Percentiles rank a stretch among this genome's conserved stretches.
Conservation (phyloP, 108 stramenopile species). For the Seminavis robusta region DNA sequence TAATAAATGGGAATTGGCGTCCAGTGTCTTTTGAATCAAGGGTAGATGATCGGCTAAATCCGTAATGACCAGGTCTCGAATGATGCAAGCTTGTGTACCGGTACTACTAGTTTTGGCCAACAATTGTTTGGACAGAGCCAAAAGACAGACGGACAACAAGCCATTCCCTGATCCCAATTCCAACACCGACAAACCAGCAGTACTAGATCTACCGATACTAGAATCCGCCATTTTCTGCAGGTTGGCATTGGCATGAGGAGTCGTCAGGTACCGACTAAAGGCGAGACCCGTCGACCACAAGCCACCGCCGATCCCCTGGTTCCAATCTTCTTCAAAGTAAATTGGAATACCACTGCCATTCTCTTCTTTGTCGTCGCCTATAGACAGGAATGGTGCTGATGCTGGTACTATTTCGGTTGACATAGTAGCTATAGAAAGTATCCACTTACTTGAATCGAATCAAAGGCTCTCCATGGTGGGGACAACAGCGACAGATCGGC, state of each 20-base stretch:
- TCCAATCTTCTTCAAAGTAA: conserved; percentile 70
- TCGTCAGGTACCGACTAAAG: conserved; percentile 56
- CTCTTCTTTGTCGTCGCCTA: too few relatives aligned
- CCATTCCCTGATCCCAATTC: conserved; percentile 86
- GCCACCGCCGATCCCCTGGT: conserved; percentile 76
- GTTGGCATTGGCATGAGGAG: conserved; percentile 18
- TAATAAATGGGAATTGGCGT: conserved; percentile 42
- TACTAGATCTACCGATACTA: too few relatives aligned
- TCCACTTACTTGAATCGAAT: too few relatives aligned
- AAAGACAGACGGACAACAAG: conserved; percentile 63
- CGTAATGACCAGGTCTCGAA: conserved; percentile 50
- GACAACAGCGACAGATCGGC: too few relatives aligned
- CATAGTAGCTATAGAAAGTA: too few relatives aligned
- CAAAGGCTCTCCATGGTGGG: too few relatives aligned
- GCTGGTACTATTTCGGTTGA: too few relatives aligned
- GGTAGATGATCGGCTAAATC: conserved; percentile 65
- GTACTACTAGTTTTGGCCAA: neutral
- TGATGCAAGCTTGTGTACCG: neutral
- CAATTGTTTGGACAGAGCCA: conserved; percentile 22
- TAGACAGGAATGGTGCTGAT: too few relatives aligned
- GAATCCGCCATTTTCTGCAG: conserved; percentile 8
- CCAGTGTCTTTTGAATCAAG: conserved; percentile 52
- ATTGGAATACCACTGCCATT: conserved; percentile 49
- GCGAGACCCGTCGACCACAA: conserved; percentile 80
- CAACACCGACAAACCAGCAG: conserved; percentile 27